A percentile compares a stretch with the other conserved stretches of the same genome.
Evolutionary conservation across 106 monocot species (phyloP).

Genomic region (Narthecium ossifragum): DNA sequence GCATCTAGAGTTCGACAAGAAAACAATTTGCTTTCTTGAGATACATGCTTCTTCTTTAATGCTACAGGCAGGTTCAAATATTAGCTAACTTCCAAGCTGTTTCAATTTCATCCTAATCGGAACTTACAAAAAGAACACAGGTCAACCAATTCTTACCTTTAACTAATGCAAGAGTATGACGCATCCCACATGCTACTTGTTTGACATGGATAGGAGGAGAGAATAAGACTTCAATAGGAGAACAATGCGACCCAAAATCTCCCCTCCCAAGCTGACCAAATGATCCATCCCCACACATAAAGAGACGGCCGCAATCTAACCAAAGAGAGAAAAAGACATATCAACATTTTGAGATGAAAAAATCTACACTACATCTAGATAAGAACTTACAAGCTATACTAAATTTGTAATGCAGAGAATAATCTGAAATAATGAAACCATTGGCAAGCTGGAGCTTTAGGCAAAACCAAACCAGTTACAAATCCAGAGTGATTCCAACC

Average conservation of each 20-base stretch:
- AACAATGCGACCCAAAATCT: constrained; percentile 35
- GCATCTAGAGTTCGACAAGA: too few relatives aligned
- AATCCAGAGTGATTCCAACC: constrained; percentile 95
- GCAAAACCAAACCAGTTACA: constrained; percentile 42
- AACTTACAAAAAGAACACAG: too few relatives aligned
- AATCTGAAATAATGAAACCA: background rate
- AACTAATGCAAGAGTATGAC: constrained; percentile 58
- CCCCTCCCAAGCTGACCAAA: constrained; percentile 79
- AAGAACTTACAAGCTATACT: background rate
- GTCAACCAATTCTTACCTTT: constrained; percentile 28
- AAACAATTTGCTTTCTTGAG: too few relatives aligned
- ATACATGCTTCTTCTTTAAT: too few relatives aligned
- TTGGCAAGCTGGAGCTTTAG: background rate
- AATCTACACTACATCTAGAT: background rate
- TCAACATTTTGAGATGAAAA: background rate
- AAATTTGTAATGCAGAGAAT: background rate
- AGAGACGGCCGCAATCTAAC: constrained; percentile 45
- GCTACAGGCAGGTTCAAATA: too few relatives aligned
- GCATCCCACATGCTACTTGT: constrained; percentile 73
- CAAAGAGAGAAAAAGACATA: constrained; percentile 3
- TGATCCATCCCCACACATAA: constrained; percentile 77
- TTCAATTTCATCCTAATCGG: too few relatives aligned
- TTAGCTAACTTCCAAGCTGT: too few relatives aligned
- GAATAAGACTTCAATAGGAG: constrained; percentile 42
- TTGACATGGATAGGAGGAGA: constrained; percentile 42